Conservation (phyloP, 148 eudicot genomes). For the Camellia lanceoleosa region DNA sequence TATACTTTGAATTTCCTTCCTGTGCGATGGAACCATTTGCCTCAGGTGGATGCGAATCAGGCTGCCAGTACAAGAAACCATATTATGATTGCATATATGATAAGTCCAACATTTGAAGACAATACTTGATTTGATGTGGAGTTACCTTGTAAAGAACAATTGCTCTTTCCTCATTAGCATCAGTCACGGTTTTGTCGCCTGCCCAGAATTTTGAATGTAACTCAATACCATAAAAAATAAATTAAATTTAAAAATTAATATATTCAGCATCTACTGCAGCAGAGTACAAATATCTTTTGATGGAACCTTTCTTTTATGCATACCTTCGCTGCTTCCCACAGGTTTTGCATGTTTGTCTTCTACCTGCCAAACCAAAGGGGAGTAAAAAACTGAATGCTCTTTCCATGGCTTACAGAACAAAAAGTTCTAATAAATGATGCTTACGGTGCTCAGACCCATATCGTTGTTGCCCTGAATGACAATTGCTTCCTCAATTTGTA, state of each 20-base stretch:
- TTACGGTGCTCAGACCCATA: conserved; percentile 42
- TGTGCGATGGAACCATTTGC: conserved; percentile 42
- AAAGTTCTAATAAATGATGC: conserved; percentile 18
- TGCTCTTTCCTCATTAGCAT: conserved; percentile 67
- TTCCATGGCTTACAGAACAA: not conserved
- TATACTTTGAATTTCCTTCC: conserved; percentile 76
- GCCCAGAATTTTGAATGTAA: conserved; percentile 23
- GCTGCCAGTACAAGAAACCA: conserved; percentile 42
- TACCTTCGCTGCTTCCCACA: conserved; percentile 56
- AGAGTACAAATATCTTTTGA: not conserved
- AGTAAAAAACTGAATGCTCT: not conserved
- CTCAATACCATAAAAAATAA: not conserved
- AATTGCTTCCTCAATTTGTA: conserved; percentile 88
- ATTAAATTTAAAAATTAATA: not conserved
- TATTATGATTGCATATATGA: conserved; percentile 4
- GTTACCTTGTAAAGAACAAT: conserved; percentile 89
- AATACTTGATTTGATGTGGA: conserved; percentile 4
- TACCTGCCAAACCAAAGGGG: conserved; percentile 37
- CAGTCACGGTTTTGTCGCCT: conserved; percentile 47
- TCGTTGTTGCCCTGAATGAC: conserved; percentile 56
- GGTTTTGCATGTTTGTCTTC: conserved; percentile 46
- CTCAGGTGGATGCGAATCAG: conserved; percentile 48
- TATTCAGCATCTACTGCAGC: not conserved
- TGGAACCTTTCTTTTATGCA: conserved; percentile 5
- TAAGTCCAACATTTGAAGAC: conserved; percentile 12